Base-by-base conservation (phyloP, 2,329 filamentous ascomycete species). In the Ophidiomyces ophidiicola region DNA sequence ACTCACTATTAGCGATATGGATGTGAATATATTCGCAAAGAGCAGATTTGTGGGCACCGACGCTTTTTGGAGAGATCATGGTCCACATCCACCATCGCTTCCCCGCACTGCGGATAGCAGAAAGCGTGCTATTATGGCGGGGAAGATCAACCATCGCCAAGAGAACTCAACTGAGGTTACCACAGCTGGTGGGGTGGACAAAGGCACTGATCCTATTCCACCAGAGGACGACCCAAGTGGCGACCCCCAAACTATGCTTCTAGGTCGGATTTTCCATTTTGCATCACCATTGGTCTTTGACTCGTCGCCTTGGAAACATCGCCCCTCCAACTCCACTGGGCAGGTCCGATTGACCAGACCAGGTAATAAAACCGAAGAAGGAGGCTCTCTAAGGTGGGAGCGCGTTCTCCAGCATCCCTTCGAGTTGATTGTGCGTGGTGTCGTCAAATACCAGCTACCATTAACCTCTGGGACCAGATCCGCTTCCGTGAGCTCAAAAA, bases 1-100 rank as follows among this genome's bases (percentile, higher is more conserved):
- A 1, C 81, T 98, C 29, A 81, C 81, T 2, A 76, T 98, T 25
- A 78, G 82, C 46, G 78, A 87, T 32, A 80, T 92, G 54, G 86
- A 96, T 56, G 70, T 96, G 42, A 86, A 92, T 53, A 74, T 98
- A 21, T 96, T 96, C 60, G 90, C 90, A 20, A 94, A 92, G 61
- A 94, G 86, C 44, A 84, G 82, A 44, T 82, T 88, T 55, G 82
- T 88, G 8, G 82, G 83, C n/a, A 68, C 66, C 7, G 69, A 72
- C 39, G 58, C 57, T 23, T 48, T 62, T 11, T 63, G 60, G 61
- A 55, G 57, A 7, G 55, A 59, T 28, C 50, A 55, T 44, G 48
- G 46, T 7, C 46, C 52, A 3, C 54, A 54, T 18, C 35, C 48
- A 17, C 42, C 50, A 31, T 39, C 48, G 7, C 51, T 23, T 26